Evolutionary conservation across 306 rosid genomes (phyloP), one percentile per base, ranked within the genome.

Genomic region (Cicer cuneatum): DNA sequence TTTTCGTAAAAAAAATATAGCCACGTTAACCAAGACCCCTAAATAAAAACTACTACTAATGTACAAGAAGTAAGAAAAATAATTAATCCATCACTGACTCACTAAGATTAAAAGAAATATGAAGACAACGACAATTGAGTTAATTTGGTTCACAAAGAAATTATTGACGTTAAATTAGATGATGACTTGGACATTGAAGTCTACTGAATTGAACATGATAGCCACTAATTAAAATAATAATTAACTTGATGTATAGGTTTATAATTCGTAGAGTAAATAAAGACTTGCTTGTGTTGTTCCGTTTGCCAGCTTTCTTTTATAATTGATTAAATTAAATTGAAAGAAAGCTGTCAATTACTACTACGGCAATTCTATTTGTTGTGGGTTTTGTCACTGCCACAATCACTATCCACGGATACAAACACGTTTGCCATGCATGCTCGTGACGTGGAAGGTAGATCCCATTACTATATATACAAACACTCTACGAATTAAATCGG

Each of bases 401-500:
- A 11, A 39, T 61, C 21, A 61, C 11, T 9, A 13, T 48, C 54
- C 24, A 14, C 19, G 54, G 58, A 54, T 56, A 37, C 71, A 39
- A 29, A 57, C 29, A 38, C 35, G 56, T 66, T 60, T 57, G 65
- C 39, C 71, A 19, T 66, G 75, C 71, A 18, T 66, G 60, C 56
- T 75, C 35, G 53, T 69, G 8, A 61, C 19, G 52, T 21, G 24
- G 61, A 37, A 62, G 69, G 19, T 42, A 1, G 21, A 2, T 69
- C n/a, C 63, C 39, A 60, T 39, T 33, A 19, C 7, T 49, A 29
- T 6, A 46, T 33, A 79, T 21, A 21, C 24, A 21, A 21, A 53
- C 8, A 9, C 59, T 21, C 24, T 21, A 73, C 16, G 52, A 74
- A 52, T 41, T 78, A 58, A 48, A 61, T 41, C 40, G 14, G 24